Evolutionary conservation across 2,329 filamentous ascomycete genomes (phyloP).

Genomic region (Ophiocordyceps robertsii): DNA sequence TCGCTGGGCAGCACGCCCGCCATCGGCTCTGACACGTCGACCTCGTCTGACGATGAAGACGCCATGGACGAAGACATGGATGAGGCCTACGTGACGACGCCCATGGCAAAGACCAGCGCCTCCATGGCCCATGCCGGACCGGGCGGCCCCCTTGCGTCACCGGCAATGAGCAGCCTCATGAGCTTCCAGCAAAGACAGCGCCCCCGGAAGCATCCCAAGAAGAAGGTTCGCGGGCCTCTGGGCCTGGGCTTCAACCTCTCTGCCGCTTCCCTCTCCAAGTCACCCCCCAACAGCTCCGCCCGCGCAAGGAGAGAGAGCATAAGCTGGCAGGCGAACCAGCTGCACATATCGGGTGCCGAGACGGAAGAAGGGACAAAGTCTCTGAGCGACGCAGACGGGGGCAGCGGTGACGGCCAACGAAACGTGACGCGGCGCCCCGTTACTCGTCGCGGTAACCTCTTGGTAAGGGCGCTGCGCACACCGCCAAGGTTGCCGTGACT

Average conservation of each 20-base stretch:
- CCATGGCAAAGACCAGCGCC: slow-evolving; percentile 53
- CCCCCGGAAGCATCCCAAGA: slow-evolving; percentile 53
- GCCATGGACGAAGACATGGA: slow-evolving; percentile 63
- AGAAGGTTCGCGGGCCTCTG: slow-evolving; percentile 34
- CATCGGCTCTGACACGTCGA: slow-evolving; percentile 66
- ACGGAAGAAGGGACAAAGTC: slow-evolving; percentile 52
- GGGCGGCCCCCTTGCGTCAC: slow-evolving; percentile 51
- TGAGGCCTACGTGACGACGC: slow-evolving; percentile 71
- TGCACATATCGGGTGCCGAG: slow-evolving; percentile 67
- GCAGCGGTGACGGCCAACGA: slow-evolving; percentile 43
- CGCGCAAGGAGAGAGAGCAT: slow-evolving; percentile 71
- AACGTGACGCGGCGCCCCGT: slow-evolving; percentile 74
- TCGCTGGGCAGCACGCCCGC: slow-evolving; percentile 63
- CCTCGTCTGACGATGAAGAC: slow-evolving; percentile 56
- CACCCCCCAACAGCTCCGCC: slow-evolving; percentile 47
- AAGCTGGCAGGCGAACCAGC: slow-evolving; percentile 77
- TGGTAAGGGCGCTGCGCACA: slow-evolving; percentile 37
- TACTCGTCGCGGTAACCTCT: slow-evolving; percentile 73
- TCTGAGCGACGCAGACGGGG: slow-evolving; percentile 43
- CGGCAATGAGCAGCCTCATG: slow-evolving; percentile 62
- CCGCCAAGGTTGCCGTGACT: not conserved
- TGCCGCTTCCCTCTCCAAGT: slow-evolving; percentile 45
- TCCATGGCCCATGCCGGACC: slow-evolving; percentile 33
- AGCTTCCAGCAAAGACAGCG: slow-evolving; percentile 72
- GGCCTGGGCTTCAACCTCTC: slow-evolving; percentile 36